A percentile compares a stretch with the other conserved stretches of the same genome.
Evolutionary conservation across 176 grass and related monocot genomes (phyloP).

Genomic region (Chrysopogon serrulatus): DNA sequence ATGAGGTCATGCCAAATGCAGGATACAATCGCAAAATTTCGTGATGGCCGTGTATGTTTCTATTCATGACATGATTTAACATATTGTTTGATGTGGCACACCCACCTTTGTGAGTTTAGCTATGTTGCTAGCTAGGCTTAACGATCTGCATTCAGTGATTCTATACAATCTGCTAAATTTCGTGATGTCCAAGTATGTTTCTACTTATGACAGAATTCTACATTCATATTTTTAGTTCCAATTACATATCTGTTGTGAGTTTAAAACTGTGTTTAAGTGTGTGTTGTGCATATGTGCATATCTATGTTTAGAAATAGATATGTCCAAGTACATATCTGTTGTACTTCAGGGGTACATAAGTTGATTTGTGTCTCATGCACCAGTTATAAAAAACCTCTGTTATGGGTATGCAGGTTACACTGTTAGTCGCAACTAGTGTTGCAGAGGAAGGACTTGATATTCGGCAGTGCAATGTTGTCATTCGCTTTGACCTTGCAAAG

Average conservation of each 20-base stretch:
- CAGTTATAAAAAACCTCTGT: not conserved
- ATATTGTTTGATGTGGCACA: not conserved
- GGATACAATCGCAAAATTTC: conserved; percentile 96
- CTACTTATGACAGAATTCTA: conserved; percentile 12
- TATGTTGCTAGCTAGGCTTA: conserved; percentile 7
- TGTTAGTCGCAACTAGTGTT: conserved; percentile 96
- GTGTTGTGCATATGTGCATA: not conserved
- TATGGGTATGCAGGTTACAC: conserved; percentile 68
- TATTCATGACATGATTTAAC: conserved; percentile 11
- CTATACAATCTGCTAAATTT: conserved; percentile 55
- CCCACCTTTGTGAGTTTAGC: not conserved
- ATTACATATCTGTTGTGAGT: not conserved
- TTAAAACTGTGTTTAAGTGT: not conserved
- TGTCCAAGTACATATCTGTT: not conserved
- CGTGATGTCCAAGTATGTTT: conserved; percentile 65
- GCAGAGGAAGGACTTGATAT: conserved; percentile 99
- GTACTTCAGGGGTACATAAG: not conserved
- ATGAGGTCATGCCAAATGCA: conserved; percentile 97
- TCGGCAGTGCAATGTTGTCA: conserved; percentile 98
- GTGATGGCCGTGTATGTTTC: conserved; percentile 90
- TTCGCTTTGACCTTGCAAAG: conserved; percentile 99
- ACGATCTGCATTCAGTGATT: not conserved
- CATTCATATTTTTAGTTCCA: not conserved
- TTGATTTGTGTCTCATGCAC: not conserved
- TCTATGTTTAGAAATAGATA: not conserved